Evolutionary conservation across 2,329 filamentous ascomycete species (phyloP).

Genomic region (Parafenestella ontariensis): DNA sequence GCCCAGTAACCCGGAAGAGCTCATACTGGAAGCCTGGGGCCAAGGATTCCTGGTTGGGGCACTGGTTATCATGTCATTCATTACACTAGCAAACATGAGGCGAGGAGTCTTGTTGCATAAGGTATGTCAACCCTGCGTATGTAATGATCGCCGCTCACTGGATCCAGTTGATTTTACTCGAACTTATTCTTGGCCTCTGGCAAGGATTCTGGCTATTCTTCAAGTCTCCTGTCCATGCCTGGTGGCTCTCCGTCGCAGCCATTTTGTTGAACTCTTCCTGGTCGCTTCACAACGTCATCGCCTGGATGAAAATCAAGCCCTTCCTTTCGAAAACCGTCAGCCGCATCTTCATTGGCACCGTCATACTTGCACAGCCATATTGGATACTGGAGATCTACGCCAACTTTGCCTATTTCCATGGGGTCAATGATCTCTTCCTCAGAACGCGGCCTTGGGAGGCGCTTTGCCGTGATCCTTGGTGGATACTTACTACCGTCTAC

Average conservation of each 20-base stretch:
- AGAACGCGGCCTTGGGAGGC: constrained; percentile 66
- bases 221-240: constrained; percentile 63
- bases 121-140: constrained; percentile 23
- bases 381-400: constrained; percentile 71
- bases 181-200: constrained; percentile 63
- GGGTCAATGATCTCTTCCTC: constrained; percentile 60
- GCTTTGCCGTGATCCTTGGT: constrained; percentile 71
- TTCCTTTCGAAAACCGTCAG: constrained; percentile 62
- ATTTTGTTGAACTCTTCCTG: constrained; percentile 69
- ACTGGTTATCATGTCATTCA: constrained; percentile 57
- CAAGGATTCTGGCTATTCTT: constrained; percentile 68
- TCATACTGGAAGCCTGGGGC: constrained; percentile 51
- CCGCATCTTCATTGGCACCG: constrained; percentile 64
- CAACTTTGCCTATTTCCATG: constrained; percentile 70
- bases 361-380: constrained; percentile 67
- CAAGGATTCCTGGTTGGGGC: constrained; percentile 51
- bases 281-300: constrained; percentile 70
- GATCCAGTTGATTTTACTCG: constrained; percentile 55
- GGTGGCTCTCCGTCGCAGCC: constrained; percentile 68
- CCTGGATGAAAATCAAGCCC: constrained; percentile 71
- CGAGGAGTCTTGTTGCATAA: constrained; percentile 57
- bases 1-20: constrained; percentile 39
- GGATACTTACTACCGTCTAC: constrained; percentile 67
- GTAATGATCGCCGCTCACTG: constrained; percentile 20
- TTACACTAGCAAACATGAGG: constrained; percentile 59